Percentiles rank a stretch among this genome's conserved stretches.
These are phyloP conservation scores for Erysimum pusillum DNA, from an alignment of 441 rosid genomes.

Conservation along the genomic window DNA sequence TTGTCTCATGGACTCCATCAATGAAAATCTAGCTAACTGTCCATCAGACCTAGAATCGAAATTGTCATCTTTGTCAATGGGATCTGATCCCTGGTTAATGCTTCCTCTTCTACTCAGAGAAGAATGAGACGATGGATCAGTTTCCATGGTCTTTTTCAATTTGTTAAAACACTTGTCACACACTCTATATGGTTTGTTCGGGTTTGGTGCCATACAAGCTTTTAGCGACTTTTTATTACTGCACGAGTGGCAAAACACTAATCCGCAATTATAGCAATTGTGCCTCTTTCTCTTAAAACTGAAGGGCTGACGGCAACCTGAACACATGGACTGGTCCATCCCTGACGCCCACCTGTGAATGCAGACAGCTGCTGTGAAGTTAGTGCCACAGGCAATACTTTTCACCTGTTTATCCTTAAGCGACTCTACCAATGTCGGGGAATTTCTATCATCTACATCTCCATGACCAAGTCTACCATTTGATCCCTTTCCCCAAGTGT, in stretches of 20 bases:
- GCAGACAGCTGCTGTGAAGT: conserved; percentile 91
- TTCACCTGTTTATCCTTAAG: conserved; percentile 95
- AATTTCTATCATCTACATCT: conserved; percentile 82
- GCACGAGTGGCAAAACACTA: conserved; percentile 93
- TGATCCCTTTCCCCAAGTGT: conserved; percentile 98
- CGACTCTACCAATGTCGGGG: conserved; percentile 84
- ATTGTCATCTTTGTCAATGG: conserved; percentile 76
- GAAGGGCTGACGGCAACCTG: conserved; percentile 92
- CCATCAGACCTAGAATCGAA: conserved; percentile 74
- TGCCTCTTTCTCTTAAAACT: conserved; percentile 96
- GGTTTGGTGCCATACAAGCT: conserved; percentile 99
- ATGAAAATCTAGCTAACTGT: conserved; percentile 78
- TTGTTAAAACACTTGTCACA: conserved; percentile 88
- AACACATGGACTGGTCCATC: conserved; percentile 96
- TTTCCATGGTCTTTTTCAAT: conserved; percentile 75
- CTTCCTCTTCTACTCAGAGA: conserved; percentile 78
- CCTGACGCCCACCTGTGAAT: conserved; percentile 96
- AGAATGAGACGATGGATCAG: conserved; percentile 72
- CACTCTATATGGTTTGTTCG: conserved; percentile 88
- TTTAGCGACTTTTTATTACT: conserved; percentile 87
- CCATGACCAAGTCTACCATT: conserved; percentile 98
- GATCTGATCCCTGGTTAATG: conserved; percentile 66
- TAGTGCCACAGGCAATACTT: conserved; percentile 87
- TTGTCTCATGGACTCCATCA: conserved; percentile 81
- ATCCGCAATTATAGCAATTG: conserved; percentile 95